Percentiles rank a stretch among this genome's conserved stretches.
Conservation (phyloP, 73 alveolate genomes). For the Paramecium bursaria region DNA sequence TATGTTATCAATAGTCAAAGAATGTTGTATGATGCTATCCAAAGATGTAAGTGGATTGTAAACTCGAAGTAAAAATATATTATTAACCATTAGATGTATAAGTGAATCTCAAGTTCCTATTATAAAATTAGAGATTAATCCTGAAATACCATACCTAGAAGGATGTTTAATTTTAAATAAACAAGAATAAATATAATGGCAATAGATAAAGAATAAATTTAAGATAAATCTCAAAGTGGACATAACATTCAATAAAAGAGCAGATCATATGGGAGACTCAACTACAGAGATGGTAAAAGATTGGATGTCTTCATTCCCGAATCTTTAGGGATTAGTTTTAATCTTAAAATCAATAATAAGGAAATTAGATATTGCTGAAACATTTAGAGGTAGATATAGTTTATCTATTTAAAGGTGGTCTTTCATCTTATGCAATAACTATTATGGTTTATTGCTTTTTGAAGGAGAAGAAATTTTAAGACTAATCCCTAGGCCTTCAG, state of each 20-base stretch:
- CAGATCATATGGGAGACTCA: not conserved
- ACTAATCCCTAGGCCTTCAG: not conserved
- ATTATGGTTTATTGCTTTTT: conserved; percentile 44
- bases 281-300: conserved; percentile 35
- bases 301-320: conserved; percentile 37
- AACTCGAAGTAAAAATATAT: conserved; percentile 4
- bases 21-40: conserved; percentile 32
- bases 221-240: conserved; percentile 22
- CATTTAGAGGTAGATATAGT: conserved; percentile 45
- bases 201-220: not conserved
- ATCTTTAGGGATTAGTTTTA: conserved; percentile 27
- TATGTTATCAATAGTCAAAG: not conserved
- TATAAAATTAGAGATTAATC: conserved; percentile 50
- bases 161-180: not conserved
- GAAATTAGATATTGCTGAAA: conserved; percentile 34
- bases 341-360: conserved; percentile 1
- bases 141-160: not conserved
- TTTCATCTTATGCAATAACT: conserved; percentile 22
- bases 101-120: conserved; percentile 14
- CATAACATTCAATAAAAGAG: conserved; percentile 11
- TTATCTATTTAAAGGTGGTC: conserved; percentile 12
- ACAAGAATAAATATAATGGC: not conserved
- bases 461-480: not conserved
- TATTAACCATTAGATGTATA: not conserved
- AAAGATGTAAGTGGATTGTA: conserved; percentile 19